phyloP scores from a whole-genome alignment of 2,329 filamentous ascomycete species.

The Bipolaris cookei region DNA sequence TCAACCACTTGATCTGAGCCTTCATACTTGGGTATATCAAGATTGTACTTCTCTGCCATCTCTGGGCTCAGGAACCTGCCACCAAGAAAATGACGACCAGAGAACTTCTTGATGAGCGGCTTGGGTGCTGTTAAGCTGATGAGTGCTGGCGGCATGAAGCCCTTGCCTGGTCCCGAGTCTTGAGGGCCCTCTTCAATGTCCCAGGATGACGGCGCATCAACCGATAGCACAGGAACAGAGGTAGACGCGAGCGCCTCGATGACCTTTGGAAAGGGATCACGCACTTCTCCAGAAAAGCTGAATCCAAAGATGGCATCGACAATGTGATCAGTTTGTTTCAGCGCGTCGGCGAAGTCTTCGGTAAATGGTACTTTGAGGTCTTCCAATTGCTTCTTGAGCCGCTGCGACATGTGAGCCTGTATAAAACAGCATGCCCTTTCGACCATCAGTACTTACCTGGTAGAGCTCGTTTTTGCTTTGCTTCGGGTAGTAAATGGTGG shows the following conservation, averaged over 20 bases:
- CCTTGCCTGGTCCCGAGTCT: conserved; percentile 73
- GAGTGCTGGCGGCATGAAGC: conserved; percentile 79
- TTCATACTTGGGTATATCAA: conserved; percentile 82
- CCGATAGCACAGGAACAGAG: conserved; percentile 77
- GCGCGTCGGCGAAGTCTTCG: conserved; percentile 73
- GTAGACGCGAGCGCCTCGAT: conserved; percentile 78
- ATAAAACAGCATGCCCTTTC: neutral
- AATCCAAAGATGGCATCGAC: conserved; percentile 97
- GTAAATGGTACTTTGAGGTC: conserved; percentile 84
- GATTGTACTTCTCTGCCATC: conserved; percentile 82
- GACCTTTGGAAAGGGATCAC: conserved; percentile 87
- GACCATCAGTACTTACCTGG: conserved; percentile 62
- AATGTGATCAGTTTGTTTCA: conserved; percentile 76
- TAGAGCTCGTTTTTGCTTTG: conserved; percentile 89
- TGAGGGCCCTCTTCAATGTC: conserved; percentile 88
- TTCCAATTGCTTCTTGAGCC: conserved; percentile 82
- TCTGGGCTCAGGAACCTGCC: conserved; percentile 82
- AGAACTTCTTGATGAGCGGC: conserved; percentile 82
- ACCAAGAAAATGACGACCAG: conserved; percentile 88
- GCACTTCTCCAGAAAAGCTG: conserved; percentile 87
- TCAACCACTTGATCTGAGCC: conserved; percentile 92
- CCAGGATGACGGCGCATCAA: conserved; percentile 95
- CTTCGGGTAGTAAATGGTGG: conserved; percentile 92
- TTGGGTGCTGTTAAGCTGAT: conserved; percentile 94
- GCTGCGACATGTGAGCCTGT: conserved; percentile 57